These are phyloP conservation scores for Amoebophrya sp. DNA, from an alignment of 169 alveolate species.

Conservation along the genomic window DNA sequence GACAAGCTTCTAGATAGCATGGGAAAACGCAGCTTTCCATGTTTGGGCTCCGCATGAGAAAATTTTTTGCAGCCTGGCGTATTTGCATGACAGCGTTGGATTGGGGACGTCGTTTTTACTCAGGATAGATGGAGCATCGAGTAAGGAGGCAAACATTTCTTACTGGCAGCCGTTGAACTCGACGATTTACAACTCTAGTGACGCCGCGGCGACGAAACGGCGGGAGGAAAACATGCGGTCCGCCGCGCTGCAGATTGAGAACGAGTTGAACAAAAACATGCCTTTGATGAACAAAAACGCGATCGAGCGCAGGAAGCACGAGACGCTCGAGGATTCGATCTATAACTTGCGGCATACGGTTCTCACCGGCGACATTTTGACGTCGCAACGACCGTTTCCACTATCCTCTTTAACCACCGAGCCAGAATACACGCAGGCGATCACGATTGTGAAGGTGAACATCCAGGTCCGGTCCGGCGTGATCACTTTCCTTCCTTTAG, in stretches of 20 bases:
- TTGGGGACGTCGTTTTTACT: no score
- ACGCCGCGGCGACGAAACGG: background rate
- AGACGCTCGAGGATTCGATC: background rate
- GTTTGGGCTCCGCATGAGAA: no score
- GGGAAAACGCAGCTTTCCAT: no score
- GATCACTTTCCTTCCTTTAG: background rate
- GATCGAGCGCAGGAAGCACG: background rate
- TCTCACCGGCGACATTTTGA: background rate
- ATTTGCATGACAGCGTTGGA: no score
- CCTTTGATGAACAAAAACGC: background rate
- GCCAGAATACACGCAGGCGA: background rate
- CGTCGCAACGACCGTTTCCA: background rate
- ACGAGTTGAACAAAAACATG: background rate
- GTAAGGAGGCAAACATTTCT: no score
- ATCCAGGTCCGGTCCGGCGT: background rate
- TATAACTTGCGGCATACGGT: slow-evolving; percentile 1
- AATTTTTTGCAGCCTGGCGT: no score
- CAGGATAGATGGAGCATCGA: no score
- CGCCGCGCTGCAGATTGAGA: background rate
- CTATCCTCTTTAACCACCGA: no score
- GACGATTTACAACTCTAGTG: background rate
- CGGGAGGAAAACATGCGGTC: background rate
- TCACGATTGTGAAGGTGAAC: background rate
- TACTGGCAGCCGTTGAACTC: background rate
- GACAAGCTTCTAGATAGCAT: no score